Conservation (phyloP, 1,284 basidiomycete genomes). For the Cryptococcus maquisensis region DNA sequence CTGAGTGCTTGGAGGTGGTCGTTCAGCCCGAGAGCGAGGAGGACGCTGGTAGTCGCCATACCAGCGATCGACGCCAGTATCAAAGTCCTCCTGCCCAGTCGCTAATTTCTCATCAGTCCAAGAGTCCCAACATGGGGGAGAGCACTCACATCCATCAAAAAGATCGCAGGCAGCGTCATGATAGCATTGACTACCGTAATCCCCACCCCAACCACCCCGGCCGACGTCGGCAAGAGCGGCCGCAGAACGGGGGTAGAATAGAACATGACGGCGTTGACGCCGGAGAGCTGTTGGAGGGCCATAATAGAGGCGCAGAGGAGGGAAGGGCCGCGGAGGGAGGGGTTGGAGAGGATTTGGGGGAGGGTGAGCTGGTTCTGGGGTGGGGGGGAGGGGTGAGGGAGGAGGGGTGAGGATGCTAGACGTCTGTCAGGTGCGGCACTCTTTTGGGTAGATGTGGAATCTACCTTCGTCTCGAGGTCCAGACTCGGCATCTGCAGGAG, state of each 20-base stretch:
- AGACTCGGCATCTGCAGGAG: neutral
- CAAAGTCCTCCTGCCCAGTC: conserved; percentile 48
- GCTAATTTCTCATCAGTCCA: conserved; percentile 17
- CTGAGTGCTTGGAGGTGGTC: conserved; percentile 59
- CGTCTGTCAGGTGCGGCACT: neutral
- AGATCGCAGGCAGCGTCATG: conserved; percentile 75
- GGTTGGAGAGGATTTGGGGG: conserved; percentile 50
- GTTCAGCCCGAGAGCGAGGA: conserved; percentile 70
- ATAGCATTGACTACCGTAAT: conserved; percentile 68
- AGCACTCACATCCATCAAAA: conserved; percentile 69
- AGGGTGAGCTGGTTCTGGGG: conserved; percentile 22
- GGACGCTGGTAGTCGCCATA: conserved; percentile 62
- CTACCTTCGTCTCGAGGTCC: conserved; percentile 8
- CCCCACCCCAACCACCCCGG: conserved; percentile 50
- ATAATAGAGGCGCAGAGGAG: conserved; percentile 67
- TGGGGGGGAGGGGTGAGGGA: neutral
- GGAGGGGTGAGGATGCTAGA: neutral
- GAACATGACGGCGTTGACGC: conserved; percentile 77
- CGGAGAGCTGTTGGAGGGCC: conserved; percentile 73
- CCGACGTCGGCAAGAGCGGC: conserved; percentile 68
- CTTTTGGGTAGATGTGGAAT: neutral
- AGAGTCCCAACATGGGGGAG: neutral
- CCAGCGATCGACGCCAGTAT: conserved; percentile 55
- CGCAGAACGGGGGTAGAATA: conserved; percentile 83
- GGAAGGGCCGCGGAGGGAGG: conserved; percentile 64